Percentiles rank a stretch among this genome's conserved stretches.
These are phyloP conservation scores for Clonostachys rhizophaga DNA, from an alignment of 2,329 filamentous ascomycete species.

Conservation along the genomic window DNA sequence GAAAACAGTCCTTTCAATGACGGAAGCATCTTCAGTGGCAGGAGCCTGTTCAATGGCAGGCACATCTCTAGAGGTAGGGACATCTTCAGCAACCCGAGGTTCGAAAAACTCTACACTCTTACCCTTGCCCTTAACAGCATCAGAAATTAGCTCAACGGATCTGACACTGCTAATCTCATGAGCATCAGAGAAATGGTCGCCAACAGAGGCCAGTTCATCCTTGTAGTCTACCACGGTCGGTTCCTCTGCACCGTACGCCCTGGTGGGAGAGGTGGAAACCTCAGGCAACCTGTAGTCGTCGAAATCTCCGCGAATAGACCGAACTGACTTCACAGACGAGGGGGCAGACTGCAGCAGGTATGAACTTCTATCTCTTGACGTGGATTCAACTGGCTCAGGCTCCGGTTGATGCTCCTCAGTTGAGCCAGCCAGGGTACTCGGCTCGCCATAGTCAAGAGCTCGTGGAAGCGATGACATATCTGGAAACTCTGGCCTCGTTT, in stretches of 20 bases:
- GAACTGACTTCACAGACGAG: conserved; percentile 18
- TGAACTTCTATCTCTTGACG: conserved; percentile 35
- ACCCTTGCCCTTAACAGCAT: neutral
- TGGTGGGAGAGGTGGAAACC: conserved; percentile 12
- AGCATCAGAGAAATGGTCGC: conserved; percentile 29
- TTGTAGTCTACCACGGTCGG: conserved; percentile 9
- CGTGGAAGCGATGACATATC: conserved; percentile 1
- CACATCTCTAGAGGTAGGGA: too few species aligned
- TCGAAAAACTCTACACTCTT: neutral
- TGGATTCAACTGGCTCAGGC: conserved; percentile 30
- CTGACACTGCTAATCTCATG: conserved; percentile 10
- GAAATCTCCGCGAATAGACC: conserved; percentile 13
- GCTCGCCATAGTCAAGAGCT: conserved; percentile 2
- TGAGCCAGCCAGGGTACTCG: neutral
- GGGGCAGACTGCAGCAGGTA: conserved; percentile 34
- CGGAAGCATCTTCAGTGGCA: neutral
- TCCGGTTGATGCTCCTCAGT: conserved; percentile 14
- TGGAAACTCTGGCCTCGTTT: conserved; percentile 22
- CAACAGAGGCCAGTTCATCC: conserved; percentile 24
- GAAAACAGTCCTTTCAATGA: neutral
- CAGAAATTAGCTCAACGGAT: neutral
- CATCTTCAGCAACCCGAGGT: too few species aligned
- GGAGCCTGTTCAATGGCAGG: too few species aligned
- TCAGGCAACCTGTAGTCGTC: conserved; percentile 12
- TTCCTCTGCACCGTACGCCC: conserved; percentile 7